Base-by-base conservation (phyloP, 306 rosid species). In the Lathyrus sativus region DNA sequence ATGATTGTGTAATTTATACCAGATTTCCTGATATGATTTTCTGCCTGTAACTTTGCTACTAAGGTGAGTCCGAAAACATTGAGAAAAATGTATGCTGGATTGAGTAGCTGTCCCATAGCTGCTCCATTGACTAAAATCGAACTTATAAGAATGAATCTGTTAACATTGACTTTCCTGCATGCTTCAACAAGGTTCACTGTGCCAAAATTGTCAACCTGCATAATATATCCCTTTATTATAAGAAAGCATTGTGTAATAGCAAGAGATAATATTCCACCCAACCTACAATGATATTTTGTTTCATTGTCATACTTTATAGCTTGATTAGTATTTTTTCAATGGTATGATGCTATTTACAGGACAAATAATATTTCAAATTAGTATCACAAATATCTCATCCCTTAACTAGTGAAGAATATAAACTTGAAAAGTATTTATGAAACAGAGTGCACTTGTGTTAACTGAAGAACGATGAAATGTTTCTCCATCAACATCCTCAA, bases 71-170 rank as follows among this genome's bases (percentile, higher is more conserved):
- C 98, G 42, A 93, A 90, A 41, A 88, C 88, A 44, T 93, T 93
- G 18, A 93, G 96, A 70, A 93, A 84, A 45, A 93, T 86, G 81
- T 93, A 93, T 74, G 91, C 96, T 9, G 96, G 97, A 72, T 93
- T 93, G 17, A 93, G 78, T 73, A 93, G 72, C 82, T 90, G 97
- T 57, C 97, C 96, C 98, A 88, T 90, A 11, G 97, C 84, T 43
- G 98, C 98, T 73, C 97, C 97, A 84, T 93, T 93, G 31, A 88
- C 98, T 77, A 93, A 86, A 73, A 93, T 90, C 62, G 98, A 93
- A 74, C 98, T 93, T 69, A 93, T 38, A 67, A 93, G 98, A 67
- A 93, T 78, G 80, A 93, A 93, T 74, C 96, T 79, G 54, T 85
- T 90, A 41, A 90, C 85, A 37, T 90, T 89, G 53, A 74, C 74